phyloP scores from a whole-genome alignment of 2,329 filamentous ascomycete species.

The Pyrenochaeta sp. region DNA sequence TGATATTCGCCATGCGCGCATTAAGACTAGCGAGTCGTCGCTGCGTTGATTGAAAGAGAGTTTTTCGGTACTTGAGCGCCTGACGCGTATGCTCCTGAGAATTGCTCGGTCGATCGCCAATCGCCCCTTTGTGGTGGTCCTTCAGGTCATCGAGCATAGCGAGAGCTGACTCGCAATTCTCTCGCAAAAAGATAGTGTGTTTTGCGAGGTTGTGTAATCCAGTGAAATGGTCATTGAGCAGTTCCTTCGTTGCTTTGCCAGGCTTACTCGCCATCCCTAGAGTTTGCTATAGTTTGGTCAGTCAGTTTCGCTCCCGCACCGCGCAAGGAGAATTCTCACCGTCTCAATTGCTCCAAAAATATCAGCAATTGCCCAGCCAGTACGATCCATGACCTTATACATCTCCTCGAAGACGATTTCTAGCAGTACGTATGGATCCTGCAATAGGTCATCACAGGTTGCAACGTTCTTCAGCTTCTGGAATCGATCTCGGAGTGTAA shows the following conservation, averaged over 20 bases:
- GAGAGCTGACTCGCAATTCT: conserved; percentile 44
- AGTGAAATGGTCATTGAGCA: conserved; percentile 27
- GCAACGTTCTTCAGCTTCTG: conserved; percentile 15
- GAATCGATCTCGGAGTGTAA: conserved; percentile 24
- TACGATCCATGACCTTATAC: conserved; percentile 39
- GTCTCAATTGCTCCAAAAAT: conserved; percentile 45
- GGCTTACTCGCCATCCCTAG: conserved; percentile 28
- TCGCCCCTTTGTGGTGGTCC: conserved; percentile 23
- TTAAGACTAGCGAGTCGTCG: conserved; percentile 47
- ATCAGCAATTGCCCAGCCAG: conserved; percentile 38
- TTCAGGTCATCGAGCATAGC: conserved; percentile 37
- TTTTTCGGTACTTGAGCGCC: conserved; percentile 41
- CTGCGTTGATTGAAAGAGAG: conserved; percentile 46
- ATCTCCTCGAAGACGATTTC: conserved; percentile 44
- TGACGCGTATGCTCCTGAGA: conserved; percentile 21
- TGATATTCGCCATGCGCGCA: conserved; percentile 49
- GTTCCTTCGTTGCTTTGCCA: conserved; percentile 27
- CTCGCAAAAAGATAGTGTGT: conserved; percentile 47
- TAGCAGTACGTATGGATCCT: conserved; percentile 45
- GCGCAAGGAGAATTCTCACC: conserved; percentile 16
- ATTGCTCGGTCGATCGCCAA: conserved; percentile 9
- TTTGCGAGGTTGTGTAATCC: conserved; percentile 52
- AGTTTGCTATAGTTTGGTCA: conserved; percentile 27
- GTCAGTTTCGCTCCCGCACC: background rate
- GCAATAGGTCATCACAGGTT: conserved; percentile 29